These are phyloP conservation scores for Suhomyces taliae DNA, from an alignment of 1,139 yeast species.

Conservation along the genomic window DNA sequence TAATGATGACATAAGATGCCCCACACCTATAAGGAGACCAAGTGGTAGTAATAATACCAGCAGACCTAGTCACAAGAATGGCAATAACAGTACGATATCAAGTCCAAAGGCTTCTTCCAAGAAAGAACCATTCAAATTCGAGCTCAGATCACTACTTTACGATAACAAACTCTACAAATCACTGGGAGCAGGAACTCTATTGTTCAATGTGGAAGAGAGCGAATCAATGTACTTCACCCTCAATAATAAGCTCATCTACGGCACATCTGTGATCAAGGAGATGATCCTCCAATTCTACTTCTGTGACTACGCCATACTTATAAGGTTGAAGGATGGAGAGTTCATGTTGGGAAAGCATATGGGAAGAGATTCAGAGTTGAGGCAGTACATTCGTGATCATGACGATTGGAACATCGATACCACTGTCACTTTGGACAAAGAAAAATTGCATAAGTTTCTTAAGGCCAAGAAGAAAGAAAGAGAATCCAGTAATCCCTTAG, in stretches of 20 bases:
- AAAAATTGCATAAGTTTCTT: slow-evolving; percentile 5
- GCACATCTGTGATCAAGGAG: slow-evolving; percentile 6
- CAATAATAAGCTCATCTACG: slow-evolving; percentile 6
- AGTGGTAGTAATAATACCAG: neutral
- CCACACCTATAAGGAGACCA: neutral
- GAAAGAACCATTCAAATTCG: neutral
- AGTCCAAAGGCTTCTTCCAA: neutral
- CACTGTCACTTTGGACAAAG: slow-evolving; percentile 4
- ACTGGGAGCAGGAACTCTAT: slow-evolving; percentile 2
- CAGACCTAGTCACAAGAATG: no score
- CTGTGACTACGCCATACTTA: slow-evolving; percentile 11
- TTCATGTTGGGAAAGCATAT: slow-evolving; percentile 11
- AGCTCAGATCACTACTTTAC: slow-evolving; percentile 6
- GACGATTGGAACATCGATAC: slow-evolving; percentile 10
- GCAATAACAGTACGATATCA: neutral
- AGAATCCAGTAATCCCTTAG: slow-evolving; percentile 1
- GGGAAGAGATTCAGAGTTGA: slow-evolving; percentile 11
- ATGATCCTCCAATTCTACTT: slow-evolving; percentile 11
- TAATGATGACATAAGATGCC: neutral
- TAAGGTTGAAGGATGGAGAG: slow-evolving; percentile 11
- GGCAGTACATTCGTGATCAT: slow-evolving; percentile 9
- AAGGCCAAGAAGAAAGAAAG: slow-evolving; percentile 1
- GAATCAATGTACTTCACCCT: slow-evolving; percentile 11
- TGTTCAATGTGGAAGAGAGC: slow-evolving; percentile 5
- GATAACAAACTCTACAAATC: slow-evolving; percentile 6